Conservation (phyloP, 192 early-diverging fungal genomes). For the Coemansia asiatica region DNA sequence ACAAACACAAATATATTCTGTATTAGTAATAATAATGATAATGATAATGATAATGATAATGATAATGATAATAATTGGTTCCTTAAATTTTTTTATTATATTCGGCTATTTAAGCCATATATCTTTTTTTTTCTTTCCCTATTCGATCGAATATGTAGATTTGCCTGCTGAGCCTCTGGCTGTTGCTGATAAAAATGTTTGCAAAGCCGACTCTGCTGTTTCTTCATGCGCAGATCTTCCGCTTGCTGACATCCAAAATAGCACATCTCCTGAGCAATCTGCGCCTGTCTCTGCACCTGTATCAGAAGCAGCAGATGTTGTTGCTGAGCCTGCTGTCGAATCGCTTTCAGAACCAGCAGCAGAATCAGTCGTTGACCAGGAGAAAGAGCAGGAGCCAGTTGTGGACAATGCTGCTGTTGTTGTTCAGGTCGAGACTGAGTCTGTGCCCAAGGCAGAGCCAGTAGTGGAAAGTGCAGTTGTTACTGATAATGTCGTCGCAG, state of each 20-base stretch:
- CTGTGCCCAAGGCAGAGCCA: no score
- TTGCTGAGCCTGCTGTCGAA: background rate
- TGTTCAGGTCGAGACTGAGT: no score
- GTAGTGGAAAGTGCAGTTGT: no score
- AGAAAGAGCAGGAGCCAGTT: no score
- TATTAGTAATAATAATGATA: no score
- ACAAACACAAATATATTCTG: no score
- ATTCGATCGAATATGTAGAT: constrained; percentile 2
- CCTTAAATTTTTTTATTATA: no score
- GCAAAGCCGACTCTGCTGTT: constrained; percentile 28
- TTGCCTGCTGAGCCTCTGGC: constrained; percentile 16
- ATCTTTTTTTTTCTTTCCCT: background rate
- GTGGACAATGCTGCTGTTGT: background rate
- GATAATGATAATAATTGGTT: no score
- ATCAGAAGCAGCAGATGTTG: background rate
- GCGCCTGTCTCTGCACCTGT: background rate
- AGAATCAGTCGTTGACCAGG: background rate
- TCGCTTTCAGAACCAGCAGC: background rate
- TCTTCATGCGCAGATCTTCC: constrained; percentile 45
- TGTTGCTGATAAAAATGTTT: constrained; percentile 25
- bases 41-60: no score
- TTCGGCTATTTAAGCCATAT: background rate
- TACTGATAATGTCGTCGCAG: no score
- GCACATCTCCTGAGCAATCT: background rate
- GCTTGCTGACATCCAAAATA: constrained; percentile 37